phyloP scores from a whole-genome alignment of 2,329 filamentous ascomycete species.

The Penicillium hordei region DNA sequence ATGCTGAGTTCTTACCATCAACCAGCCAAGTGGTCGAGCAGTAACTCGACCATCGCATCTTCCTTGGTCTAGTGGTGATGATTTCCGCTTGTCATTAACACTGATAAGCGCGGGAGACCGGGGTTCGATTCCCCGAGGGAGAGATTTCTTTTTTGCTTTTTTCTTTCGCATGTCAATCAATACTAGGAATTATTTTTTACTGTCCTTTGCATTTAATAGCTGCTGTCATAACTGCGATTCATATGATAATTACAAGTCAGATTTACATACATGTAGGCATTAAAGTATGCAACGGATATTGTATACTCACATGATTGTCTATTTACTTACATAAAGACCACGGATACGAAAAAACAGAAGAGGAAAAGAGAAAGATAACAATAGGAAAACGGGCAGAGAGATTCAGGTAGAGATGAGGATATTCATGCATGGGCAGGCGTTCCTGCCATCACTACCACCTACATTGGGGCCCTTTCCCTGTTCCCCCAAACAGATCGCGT shows the following conservation, averaged over 20 bases:
- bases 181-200: too few relatives aligned
- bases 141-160: conserved; percentile 20
- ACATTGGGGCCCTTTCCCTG: background rate
- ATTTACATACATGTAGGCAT: background rate
- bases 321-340: background rate
- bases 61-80: conserved; percentile 34
- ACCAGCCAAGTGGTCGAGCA: conserved; percentile 27
- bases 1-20: conserved; percentile 5
- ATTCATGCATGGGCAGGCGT: background rate
- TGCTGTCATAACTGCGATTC: background rate
- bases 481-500: background rate
- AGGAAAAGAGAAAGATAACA: background rate
- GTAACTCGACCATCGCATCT: conserved; percentile 23
- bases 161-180: background rate
- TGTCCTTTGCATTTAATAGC: background rate
- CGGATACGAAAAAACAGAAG: background rate
- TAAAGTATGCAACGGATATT: background rate
- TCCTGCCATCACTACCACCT: background rate
- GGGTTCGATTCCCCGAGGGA: conserved; percentile 39
- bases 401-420: background rate
- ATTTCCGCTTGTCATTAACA: conserved; percentile 32
- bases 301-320: background rate
- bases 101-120: conserved; percentile 36
- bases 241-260: background rate
- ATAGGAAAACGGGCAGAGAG: background rate